Base-by-base conservation (phyloP, 345 rosid species). In the Pugionium cornutum region DNA sequence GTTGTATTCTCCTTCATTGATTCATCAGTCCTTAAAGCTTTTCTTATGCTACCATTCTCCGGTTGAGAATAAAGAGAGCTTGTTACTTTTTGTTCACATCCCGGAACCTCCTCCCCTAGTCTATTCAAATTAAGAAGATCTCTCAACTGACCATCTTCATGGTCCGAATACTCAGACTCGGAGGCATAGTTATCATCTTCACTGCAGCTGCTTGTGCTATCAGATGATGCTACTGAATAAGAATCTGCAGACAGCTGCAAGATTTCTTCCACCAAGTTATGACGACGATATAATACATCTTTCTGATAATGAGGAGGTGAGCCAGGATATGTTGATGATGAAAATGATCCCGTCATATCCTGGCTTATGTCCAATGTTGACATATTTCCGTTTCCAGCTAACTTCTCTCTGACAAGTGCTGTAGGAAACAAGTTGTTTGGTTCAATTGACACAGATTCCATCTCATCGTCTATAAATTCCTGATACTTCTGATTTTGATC, bases 191-290 rank as follows among this genome's bases (percentile, higher is more conserved):
- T 41, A 52, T 80, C 84, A 75, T 83, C 92, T 57, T 84, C 97
- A 73, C 91, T 83, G 58, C 84, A 73, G 77, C 94, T 89, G 47
- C 89, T 86, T 73, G 84, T 63, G 68, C 87, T 86, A 65, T 92
- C 89, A 70, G 91, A 83, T 61, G 97, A 86, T 66, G 78, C 85
- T 61, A 83, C 75, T 4, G 97, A 88, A 79, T 53, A 86, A 66
- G 98, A 86, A 50, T 83, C 94, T 7, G 89, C 97, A 76, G 98
- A 83, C 29, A 88, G 83, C 83, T 88, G 98, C 80, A 92, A 72
- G 69, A 84, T 83, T 82, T 92, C 98, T 75, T 88, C 94, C 73
- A 88, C 98, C 57, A 92, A 76, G 70, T 85, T 79, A 48, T 82
- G 86, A 50, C 96, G 86, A 33, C 92, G 96, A 61, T 83, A 85